These are phyloP conservation scores for Euphrasia confusa DNA, from an alignment of 257 asterid genomes.

Conservation along the genomic window DNA sequence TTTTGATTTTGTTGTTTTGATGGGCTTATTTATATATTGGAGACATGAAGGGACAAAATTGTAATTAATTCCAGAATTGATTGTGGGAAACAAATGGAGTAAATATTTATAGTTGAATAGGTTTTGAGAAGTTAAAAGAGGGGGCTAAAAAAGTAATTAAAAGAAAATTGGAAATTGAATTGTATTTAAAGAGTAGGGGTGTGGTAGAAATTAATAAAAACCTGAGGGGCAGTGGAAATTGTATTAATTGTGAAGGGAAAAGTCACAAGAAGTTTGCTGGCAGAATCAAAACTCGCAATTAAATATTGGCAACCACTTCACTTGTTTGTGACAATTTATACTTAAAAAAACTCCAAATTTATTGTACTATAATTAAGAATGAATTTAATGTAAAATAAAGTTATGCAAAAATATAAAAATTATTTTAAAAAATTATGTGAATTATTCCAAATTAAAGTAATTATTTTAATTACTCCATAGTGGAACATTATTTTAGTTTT, in stretches of 20 bases:
- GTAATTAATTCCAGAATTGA: conserved; percentile 32
- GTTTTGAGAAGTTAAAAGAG: neutral
- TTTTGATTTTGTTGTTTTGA: neutral
- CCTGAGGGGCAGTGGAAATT: neutral
- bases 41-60: conserved; percentile 17
- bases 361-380: no score
- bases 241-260: conserved; percentile 30
- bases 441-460: no score
- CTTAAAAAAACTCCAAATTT: no score
- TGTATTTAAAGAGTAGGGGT: conserved; percentile 9
- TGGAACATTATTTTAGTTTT: no score
- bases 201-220: conserved; percentile 1
- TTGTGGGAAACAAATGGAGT: conserved; percentile 18
- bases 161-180: neutral
- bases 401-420: no score
- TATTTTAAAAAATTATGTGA: no score
- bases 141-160: neutral
- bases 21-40: conserved; percentile 26
- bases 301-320: conserved; percentile 21
- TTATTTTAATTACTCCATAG: no score
- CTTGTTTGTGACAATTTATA: conserved; percentile 27
- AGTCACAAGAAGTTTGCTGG: conserved; percentile 52
- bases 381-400: no score
- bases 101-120: conserved; percentile 1
- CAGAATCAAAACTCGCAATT: conserved; percentile 20